phyloP scores from a whole-genome alignment of 257 asterid species.

The Capsicum pubescens region DNA sequence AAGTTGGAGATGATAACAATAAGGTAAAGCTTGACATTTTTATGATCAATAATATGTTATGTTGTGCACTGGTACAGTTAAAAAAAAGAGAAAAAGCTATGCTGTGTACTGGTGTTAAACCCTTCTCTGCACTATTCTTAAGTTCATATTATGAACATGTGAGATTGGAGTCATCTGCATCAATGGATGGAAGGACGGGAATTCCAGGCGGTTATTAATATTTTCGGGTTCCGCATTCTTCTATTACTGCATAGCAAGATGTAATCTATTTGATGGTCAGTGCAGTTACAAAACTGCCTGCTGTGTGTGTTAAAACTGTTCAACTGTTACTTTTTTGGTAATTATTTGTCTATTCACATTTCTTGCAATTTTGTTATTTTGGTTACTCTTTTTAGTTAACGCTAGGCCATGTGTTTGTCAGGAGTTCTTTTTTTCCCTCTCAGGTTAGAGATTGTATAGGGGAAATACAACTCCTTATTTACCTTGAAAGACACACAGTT shows the following conservation, averaged over 20 bases:
- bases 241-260: neutral
- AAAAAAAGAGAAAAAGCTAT: neutral
- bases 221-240: neutral
- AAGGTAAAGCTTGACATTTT: conserved; percentile 45
- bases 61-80: neutral
- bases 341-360: neutral
- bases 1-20: conserved; percentile 38
- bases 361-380: neutral
- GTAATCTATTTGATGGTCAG: neutral
- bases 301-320: neutral
- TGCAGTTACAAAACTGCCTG: conserved; percentile 15
- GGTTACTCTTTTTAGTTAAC: neutral
- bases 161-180: conserved; percentile 29
- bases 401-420: neutral
- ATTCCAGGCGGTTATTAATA: conserved; percentile 16
- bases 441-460: neutral
- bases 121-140: conserved; percentile 17
- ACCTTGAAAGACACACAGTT: neutral
- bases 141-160: conserved; percentile 26
- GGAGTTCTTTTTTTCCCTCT: neutral
- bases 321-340: neutral
- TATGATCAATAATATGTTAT: neutral
- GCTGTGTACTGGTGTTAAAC: neutral
- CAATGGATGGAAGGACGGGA: conserved; percentile 25
- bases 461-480: neutral